A percentile compares a stretch with the other conserved stretches of the same genome.
Conservation (phyloP, 371 early-diverging fungal genomes). For the Nematocida displodere region DNA sequence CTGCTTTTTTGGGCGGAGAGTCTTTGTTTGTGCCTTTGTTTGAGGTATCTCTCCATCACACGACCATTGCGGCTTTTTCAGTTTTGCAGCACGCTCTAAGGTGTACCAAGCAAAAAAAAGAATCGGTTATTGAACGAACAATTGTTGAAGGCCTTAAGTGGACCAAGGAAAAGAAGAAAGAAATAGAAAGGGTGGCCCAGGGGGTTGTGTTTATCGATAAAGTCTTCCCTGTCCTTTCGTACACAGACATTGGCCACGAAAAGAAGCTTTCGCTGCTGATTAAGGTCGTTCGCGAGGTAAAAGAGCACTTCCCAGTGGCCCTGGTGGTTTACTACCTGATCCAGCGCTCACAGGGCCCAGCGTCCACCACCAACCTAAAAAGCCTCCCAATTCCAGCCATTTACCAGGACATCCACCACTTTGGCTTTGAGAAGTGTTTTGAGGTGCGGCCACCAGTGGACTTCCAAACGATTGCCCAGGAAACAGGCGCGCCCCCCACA, state of each 20-base stretch:
- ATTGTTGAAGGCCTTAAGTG: slow-evolving; percentile 3
- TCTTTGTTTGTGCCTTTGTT: too few species aligned
- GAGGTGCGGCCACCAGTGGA: background rate
- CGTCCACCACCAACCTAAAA: background rate
- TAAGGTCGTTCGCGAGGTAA: slow-evolving; percentile 11
- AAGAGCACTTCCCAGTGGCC: slow-evolving; percentile 12
- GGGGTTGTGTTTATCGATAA: slow-evolving; percentile 12
- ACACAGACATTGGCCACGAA: background rate
- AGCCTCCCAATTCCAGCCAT: background rate
- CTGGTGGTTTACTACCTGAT: slow-evolving; percentile 30
- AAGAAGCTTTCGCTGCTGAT: slow-evolving; percentile 10
- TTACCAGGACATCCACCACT: background rate
- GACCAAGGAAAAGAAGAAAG: slow-evolving; percentile 25
- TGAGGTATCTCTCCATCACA: too few species aligned
- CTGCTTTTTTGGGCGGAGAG: background rate
- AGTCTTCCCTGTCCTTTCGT: background rate
- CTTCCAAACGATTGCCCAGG: background rate
- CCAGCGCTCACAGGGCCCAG: background rate
- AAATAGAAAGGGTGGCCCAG: background rate
- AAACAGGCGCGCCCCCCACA: background rate
- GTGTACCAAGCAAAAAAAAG: background rate
- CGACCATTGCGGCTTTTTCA: background rate
- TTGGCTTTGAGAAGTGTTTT: background rate
- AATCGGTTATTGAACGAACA: background rate
- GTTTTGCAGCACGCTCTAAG: slow-evolving; percentile 28